A percentile compares a stretch with the other conserved stretches of the same genome.
These are phyloP conservation scores for Aspergillus spinulosporus DNA, from an alignment of 2,329 filamentous ascomycete species.

Conservation along the genomic window DNA sequence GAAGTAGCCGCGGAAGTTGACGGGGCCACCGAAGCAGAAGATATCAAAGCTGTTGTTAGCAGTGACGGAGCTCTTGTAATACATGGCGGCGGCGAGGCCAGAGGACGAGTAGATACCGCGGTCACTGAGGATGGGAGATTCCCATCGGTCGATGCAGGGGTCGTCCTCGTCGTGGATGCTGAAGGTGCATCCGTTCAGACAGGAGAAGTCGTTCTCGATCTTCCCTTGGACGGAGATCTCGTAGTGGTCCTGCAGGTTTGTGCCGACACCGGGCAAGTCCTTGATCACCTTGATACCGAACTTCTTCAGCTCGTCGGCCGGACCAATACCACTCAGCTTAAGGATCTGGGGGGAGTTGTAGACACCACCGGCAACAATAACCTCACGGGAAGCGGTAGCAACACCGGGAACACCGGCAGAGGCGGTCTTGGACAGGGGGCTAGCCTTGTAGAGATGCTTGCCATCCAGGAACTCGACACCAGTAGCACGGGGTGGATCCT, in stretches of 20 bases:
- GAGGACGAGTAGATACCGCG: too few species aligned
- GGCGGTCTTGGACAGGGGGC: conserved; percentile 34
- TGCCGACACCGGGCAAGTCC: conserved; percentile 63
- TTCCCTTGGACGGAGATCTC: conserved; percentile 22
- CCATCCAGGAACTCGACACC: conserved; percentile 54
- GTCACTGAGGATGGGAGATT: too few species aligned
- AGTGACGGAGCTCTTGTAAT: conserved; percentile 37
- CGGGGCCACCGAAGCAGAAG: conserved; percentile 57
- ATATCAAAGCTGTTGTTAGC: conserved; percentile 52
- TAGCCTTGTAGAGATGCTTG: conserved; percentile 50
- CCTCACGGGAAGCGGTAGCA: conserved; percentile 45
- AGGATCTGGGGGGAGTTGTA: conserved; percentile 67
- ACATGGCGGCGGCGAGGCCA: conserved; percentile 55
- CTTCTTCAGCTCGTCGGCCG: conserved; percentile 51
- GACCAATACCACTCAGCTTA: conserved; percentile 64
- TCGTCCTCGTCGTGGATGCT: conserved; percentile 28
- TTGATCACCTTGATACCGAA: conserved; percentile 57
- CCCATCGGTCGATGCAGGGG: too few species aligned
- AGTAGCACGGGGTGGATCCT: conserved; percentile 42
- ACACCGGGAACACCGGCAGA: conserved; percentile 30
- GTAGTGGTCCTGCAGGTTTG: conserved; percentile 62
- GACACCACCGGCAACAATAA: conserved; percentile 54
- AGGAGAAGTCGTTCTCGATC: too few species aligned
- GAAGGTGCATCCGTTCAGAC: too few species aligned
- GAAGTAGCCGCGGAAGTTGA: conserved; percentile 56